These are phyloP conservation scores for Neurospora sp. DNA, from an alignment of 495 filamentous ascomycete genomes.

Conservation along the genomic window DNA sequence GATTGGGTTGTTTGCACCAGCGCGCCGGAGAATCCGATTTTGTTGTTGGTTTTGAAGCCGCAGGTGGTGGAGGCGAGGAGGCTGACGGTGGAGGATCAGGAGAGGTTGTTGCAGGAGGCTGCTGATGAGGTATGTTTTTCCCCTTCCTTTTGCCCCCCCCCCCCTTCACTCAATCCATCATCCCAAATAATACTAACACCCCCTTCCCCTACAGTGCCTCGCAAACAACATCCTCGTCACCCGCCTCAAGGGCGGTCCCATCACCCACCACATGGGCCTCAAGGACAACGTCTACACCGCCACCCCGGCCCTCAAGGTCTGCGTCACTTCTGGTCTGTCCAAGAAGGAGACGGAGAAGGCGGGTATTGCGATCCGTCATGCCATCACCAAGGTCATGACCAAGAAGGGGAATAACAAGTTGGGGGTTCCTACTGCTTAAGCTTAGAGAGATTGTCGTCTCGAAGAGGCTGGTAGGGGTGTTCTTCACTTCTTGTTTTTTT, in stretches of 20 bases:
- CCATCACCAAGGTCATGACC: conserved; percentile 78
- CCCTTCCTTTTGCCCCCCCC: background rate
- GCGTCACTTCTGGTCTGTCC: conserved; percentile 73
- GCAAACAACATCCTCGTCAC: conserved; percentile 83
- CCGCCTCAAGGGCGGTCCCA: conserved; percentile 66
- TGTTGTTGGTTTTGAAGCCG: conserved; percentile 75
- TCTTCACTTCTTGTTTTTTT: background rate
- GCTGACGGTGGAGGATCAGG: conserved; percentile 63
- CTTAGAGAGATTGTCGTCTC: background rate
- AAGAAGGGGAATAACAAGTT: conserved; percentile 36
- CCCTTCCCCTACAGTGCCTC: conserved; percentile 41
- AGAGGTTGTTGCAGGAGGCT: conserved; percentile 75
- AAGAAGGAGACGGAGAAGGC: conserved; percentile 95
- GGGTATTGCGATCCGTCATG: conserved; percentile 77
- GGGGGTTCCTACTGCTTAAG: conserved; percentile 15
- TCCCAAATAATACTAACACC: background rate
- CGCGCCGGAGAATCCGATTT: conserved; percentile 71
- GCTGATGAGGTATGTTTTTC: conserved; percentile 71
- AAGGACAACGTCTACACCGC: conserved; percentile 57
- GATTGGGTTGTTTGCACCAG: conserved; percentile 86
- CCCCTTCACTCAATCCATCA: too few relatives aligned
- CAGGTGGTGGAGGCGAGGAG: conserved; percentile 66
- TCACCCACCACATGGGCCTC: conserved; percentile 39
- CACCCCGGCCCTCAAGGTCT: conserved; percentile 77
- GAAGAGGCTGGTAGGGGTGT: background rate